phyloP scores from a whole-genome alignment of 73 alveolate species.

The Paramecium caudatum region DNA sequence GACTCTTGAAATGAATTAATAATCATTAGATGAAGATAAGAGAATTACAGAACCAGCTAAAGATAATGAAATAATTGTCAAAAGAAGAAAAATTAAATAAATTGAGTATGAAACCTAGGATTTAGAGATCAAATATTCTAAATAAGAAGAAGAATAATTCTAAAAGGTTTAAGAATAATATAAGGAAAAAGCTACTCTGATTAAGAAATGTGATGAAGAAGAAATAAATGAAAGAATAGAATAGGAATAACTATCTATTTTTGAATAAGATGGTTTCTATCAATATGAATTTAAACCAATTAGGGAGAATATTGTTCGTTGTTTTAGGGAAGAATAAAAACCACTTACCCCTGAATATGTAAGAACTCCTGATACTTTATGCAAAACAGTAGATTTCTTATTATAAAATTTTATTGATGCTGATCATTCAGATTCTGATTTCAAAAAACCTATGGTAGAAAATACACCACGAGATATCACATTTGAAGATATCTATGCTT shows the following conservation, averaged over 20 bases:
- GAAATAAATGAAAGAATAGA: slow-evolving; percentile 72
- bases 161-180: background rate
- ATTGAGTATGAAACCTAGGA: slow-evolving; percentile 59
- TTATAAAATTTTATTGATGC: slow-evolving; percentile 63
- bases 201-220: slow-evolving; percentile 67
- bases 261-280: slow-evolving; percentile 72
- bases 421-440: slow-evolving; percentile 51
- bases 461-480: slow-evolving; percentile 12
- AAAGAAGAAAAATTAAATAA: background rate
- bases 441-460: slow-evolving; percentile 58
- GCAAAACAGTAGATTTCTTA: slow-evolving; percentile 54
- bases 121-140: background rate
- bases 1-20: slow-evolving; percentile 66
- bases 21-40: slow-evolving; percentile 65
- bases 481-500: slow-evolving; percentile 41
- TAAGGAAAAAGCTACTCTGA: slow-evolving; percentile 49
- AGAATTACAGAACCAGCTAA: slow-evolving; percentile 31
- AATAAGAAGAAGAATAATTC: slow-evolving; percentile 18
- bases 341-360: slow-evolving; percentile 51
- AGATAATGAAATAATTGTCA: slow-evolving; percentile 29
- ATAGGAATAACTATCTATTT: slow-evolving; percentile 34
- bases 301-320: slow-evolving; percentile 44
- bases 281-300: slow-evolving; percentile 55
- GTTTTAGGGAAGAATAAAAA: background rate
- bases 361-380: slow-evolving; percentile 72